Evolutionary conservation across 2,329 filamentous ascomycete species (phyloP).

Genomic region (Sporothrix pseudoabietina): DNA sequence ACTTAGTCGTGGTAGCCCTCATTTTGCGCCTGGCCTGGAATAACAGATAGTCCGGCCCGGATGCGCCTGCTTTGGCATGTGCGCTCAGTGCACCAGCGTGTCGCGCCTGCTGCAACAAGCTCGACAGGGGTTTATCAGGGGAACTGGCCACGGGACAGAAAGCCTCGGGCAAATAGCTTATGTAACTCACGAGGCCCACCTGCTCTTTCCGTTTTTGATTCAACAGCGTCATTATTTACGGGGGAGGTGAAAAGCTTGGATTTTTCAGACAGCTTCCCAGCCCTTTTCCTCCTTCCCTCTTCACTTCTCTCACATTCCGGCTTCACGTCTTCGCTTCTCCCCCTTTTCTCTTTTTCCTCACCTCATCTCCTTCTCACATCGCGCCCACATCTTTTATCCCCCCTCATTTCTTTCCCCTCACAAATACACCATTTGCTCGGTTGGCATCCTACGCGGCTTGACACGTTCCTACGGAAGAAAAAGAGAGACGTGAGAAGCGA

Average conservation of each 20-base stretch:
- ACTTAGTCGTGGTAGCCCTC: slow-evolving; percentile 28
- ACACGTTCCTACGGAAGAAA: background rate
- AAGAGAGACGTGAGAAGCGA: background rate
- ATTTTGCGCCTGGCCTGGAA: slow-evolving; percentile 28
- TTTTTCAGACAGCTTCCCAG: slow-evolving; percentile 12
- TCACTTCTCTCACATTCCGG: background rate
- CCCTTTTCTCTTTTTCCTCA: background rate
- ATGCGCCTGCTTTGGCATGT: slow-evolving; percentile 4
- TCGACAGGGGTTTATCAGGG: background rate
- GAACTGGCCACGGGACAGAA: background rate
- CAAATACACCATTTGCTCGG: background rate
- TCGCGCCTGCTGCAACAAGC: background rate
- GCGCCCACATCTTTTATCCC: background rate
- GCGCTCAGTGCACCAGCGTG: background rate
- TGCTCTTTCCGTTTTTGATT: slow-evolving; percentile 26
- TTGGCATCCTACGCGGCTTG: slow-evolving; percentile 14
- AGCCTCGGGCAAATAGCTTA: slow-evolving; percentile 17
- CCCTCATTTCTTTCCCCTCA: background rate
- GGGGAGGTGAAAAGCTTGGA: slow-evolving; percentile 20
- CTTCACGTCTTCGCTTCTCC: background rate
- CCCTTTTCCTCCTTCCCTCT: slow-evolving; percentile 1
- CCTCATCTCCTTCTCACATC: background rate
- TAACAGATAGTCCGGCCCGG: slow-evolving; percentile 29
- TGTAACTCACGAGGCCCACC: slow-evolving; percentile 26
- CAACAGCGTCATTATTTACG: slow-evolving; percentile 10